Base-by-base conservation (phyloP, 768 basidiomycete species). In the Tricholoma saponaceum region DNA sequence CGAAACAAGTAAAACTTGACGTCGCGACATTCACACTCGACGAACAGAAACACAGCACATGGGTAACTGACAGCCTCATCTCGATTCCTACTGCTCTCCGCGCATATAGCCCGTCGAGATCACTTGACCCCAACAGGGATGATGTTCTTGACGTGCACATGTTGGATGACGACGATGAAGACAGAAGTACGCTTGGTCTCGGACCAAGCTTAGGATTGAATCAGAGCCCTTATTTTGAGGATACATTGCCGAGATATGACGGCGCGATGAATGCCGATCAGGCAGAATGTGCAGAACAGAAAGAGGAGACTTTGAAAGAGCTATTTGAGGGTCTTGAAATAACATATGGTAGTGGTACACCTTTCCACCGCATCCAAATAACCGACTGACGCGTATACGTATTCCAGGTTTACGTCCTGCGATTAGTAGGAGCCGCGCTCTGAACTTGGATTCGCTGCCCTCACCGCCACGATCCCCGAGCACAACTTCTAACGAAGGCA, bases 31-130 rank as follows among this genome's bases (percentile, higher is more conserved):
- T 8, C 20, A 23, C 12, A 51, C 9, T 46, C 51, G 16, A 20
- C 6, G 47, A 43, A 20, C 18, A 4, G 3, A 41, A 32, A 5
- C 22, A 59, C n/a, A 20, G 69, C 22, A 61, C 74, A 12, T 78
- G 77, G 77, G 62, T 72, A 49, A 74, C 72, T 16, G 77, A 78
- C 55, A 78, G 76, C 57, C 61, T 78, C 18, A 76, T 78, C 39
- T 78, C 77, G n/a, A 68, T 74, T 3, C 77, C 77, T n/a, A 74
- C 71, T 3, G 58, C 59, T 14, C 71, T 49, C 13, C 18, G 57
- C 57, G 59, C 60, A 65, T 61, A 60, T 59, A 59, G 16, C 33
- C 58, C n/a, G 5, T 32, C n/a, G 30, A 30, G 18, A 35, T 32
- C 50, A 6, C 18, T 37, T 1, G 51, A 55, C 13, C 46, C 55